phyloP scores from a whole-genome alignment of 345 rosid species.

The Clarkia xantiana region DNA sequence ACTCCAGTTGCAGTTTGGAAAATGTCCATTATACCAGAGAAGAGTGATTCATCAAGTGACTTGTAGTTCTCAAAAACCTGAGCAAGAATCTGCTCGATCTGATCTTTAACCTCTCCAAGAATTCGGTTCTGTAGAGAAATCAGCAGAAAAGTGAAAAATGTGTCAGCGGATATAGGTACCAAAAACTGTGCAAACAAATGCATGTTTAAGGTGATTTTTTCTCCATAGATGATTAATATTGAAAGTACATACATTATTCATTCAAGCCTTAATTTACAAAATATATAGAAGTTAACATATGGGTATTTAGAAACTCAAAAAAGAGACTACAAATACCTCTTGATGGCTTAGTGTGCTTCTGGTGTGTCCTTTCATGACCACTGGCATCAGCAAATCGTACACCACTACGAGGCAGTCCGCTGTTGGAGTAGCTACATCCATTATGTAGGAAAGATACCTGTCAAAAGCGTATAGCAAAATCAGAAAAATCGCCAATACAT shows the following conservation, averaged over 20 bases:
- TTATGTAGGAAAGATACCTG: slow-evolving; percentile 87
- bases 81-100: slow-evolving; percentile 89
- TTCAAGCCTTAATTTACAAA: not conserved
- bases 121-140: slow-evolving; percentile 63
- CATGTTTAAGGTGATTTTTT: no score
- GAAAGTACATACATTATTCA: not conserved
- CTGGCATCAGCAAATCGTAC: slow-evolving; percentile 67
- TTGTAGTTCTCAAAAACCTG: slow-evolving; percentile 84
- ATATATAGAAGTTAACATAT: not conserved
- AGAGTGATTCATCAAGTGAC: slow-evolving; percentile 74
- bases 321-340: slow-evolving; percentile 43
- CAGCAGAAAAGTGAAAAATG: slow-evolving; percentile 8
- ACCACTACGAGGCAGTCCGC: slow-evolving; percentile 88
- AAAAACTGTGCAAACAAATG: no score
- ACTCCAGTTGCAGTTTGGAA: slow-evolving; percentile 70
- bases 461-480: slow-evolving; percentile 1
- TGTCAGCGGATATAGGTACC: slow-evolving; percentile 5
- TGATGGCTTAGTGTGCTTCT: slow-evolving; percentile 85
- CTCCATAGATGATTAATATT: not conserved
- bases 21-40: slow-evolving; percentile 58
- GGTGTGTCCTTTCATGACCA: slow-evolving; percentile 71
- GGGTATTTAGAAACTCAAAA: not conserved
- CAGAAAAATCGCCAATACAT: not conserved
- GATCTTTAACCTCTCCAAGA: slow-evolving; percentile 80
- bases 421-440: slow-evolving; percentile 98